Conservation (phyloP, 1,139 yeast species). For the Citeromyces hawaiiensis region DNA sequence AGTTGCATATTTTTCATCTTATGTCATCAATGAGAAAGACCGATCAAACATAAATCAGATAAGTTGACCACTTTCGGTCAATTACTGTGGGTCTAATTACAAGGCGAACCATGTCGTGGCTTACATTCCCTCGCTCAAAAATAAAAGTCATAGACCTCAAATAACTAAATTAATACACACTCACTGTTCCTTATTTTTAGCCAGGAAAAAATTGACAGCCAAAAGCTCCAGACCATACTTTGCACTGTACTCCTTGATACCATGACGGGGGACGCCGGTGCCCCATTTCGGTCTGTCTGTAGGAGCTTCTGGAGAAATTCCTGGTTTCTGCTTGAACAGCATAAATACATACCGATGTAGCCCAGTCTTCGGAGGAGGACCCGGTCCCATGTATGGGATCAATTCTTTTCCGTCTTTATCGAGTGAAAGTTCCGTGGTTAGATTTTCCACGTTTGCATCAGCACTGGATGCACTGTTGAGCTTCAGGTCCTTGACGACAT, state of each 20-base stretch:
- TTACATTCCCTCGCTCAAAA: no score
- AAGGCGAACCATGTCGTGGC: no score
- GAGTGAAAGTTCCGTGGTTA: constrained; percentile 14
- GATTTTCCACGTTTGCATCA: constrained; percentile 11
- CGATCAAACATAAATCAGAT: no score
- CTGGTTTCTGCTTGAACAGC: constrained; percentile 50
- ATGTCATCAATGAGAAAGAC: no score
- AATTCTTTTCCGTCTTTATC: constrained; percentile 13
- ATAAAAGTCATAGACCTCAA: no score
- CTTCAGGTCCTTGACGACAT: constrained; percentile 51
- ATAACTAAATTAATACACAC: neutral
- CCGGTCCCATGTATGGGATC: constrained; percentile 61
- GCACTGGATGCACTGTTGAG: constrained; percentile 21
- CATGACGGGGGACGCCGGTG: constrained; percentile 60
- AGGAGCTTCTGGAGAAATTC: constrained; percentile 24
- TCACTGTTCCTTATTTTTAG: constrained; percentile 42
- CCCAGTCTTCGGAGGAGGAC: constrained; percentile 75
- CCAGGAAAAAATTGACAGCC: constrained; percentile 70
- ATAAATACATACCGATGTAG: constrained; percentile 72
- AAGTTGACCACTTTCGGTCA: no score
- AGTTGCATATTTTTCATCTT: no score
- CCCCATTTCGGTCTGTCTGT: constrained; percentile 77
- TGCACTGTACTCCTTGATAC: constrained; percentile 64
- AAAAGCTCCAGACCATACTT: constrained; percentile 52
- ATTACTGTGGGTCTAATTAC: no score